Evolutionary conservation across 2,329 filamentous ascomycete genomes (phyloP).

Genomic region (Pseudogymnoascus pannorum): DNA sequence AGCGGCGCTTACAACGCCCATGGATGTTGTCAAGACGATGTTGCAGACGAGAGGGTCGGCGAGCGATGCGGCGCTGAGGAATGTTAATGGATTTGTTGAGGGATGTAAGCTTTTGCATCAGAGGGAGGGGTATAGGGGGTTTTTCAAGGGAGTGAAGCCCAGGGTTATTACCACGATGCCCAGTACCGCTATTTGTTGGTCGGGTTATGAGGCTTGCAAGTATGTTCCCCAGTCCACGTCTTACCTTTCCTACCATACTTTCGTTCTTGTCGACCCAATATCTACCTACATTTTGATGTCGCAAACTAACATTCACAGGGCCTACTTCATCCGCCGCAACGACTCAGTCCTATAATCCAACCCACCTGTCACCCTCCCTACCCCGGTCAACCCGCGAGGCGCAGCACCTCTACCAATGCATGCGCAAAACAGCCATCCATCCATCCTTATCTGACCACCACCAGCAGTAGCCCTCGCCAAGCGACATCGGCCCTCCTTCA

Average conservation of each 20-base stretch:
- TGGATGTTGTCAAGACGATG: conserved; percentile 98
- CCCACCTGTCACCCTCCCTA: not conserved
- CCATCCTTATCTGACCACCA: not conserved
- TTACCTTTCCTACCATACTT: too few relatives aligned
- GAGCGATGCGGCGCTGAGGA: conserved; percentile 59
- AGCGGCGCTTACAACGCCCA: conserved; percentile 85
- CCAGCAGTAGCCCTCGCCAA: not conserved
- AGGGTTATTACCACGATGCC: conserved; percentile 95
- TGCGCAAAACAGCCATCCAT: not conserved
- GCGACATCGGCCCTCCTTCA: not conserved
- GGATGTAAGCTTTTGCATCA: conserved; percentile 38
- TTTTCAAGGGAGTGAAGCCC: conserved; percentile 88
- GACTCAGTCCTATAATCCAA: conserved; percentile 26
- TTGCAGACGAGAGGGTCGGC: conserved; percentile 87
- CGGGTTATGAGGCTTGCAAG: conserved; percentile 63
- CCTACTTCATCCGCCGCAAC: conserved; percentile 54
- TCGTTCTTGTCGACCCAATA: not conserved
- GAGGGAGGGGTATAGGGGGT: conserved; percentile 77
- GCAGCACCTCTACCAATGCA: not conserved
- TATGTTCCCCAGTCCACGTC: too few relatives aligned
- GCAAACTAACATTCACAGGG: conserved; percentile 31
- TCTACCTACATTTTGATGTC: not conserved
- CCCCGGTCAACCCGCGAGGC: not conserved
- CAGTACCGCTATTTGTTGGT: conserved; percentile 99
- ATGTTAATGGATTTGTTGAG: conserved; percentile 27